Percentiles rank a stretch among this genome's conserved stretches.
phyloP scores from a whole-genome alignment of 768 basidiomycete species.

The Candolleomyces aberdarensis region DNA sequence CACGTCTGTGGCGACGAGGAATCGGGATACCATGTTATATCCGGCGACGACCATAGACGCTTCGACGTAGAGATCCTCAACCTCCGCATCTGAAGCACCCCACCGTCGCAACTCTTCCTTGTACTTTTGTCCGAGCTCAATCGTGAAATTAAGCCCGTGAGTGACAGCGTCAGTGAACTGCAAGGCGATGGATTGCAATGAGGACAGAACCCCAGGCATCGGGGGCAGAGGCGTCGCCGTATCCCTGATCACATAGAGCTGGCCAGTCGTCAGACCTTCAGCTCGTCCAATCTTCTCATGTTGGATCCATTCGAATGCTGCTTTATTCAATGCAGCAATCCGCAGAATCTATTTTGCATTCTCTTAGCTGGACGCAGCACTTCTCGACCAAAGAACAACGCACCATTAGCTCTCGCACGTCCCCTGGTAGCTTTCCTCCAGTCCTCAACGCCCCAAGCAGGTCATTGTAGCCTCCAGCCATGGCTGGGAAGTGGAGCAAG shows the following conservation, averaged over 20 bases:
- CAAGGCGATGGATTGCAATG: constrained; percentile 50
- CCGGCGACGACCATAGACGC: constrained; percentile 47
- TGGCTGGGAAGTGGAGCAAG: constrained; percentile 44
- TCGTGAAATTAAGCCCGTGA: constrained; percentile 40
- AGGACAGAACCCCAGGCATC: constrained; percentile 32
- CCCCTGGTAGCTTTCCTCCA: constrained; percentile 42
- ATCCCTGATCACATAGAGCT: constrained; percentile 56
- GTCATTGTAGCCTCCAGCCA: constrained; percentile 49
- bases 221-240: constrained; percentile 38
- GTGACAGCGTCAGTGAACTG: constrained; percentile 62
- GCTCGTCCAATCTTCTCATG: constrained; percentile 49
- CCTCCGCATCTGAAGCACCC: constrained; percentile 20
- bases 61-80: constrained; percentile 52
- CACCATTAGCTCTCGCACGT: constrained; percentile 52
- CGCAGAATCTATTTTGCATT: constrained; percentile 38
- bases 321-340: constrained; percentile 47
- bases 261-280: constrained; percentile 48
- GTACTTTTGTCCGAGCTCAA: constrained; percentile 37
- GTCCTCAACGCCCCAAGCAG: constrained; percentile 48
- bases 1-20: constrained; percentile 59
- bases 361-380: not conserved
- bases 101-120: constrained; percentile 32
- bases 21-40: constrained; percentile 73
- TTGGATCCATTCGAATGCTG: constrained; percentile 55
- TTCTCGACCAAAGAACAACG: constrained; percentile 4